Evolutionary conservation across 345 rosid genomes (phyloP), one percentile per base, ranked within the genome.

Genomic region (Rubroshorea leprosula): DNA sequence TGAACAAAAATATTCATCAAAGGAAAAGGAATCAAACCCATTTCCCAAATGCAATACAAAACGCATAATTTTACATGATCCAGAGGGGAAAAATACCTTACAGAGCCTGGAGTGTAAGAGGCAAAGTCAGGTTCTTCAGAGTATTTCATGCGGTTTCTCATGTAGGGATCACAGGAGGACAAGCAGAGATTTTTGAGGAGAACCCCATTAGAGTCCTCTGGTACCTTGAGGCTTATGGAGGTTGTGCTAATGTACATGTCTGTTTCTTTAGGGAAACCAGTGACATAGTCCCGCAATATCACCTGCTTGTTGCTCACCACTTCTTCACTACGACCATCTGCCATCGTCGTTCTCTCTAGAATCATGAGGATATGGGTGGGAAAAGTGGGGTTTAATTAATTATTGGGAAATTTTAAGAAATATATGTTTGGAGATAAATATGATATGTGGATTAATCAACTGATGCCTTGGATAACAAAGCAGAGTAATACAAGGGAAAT

Each of bases 101-200:
- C 45, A 41, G 45, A 8, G 45, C 45, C 45, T 1, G 67, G 74
- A 52, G 63, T 67, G 49, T 68, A 74, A 10, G 74, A 67, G 35
- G 35, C 5, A 15, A 70, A 20, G 54, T 55, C 70, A 0, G 59
- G 58, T 43, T 67, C 18, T 23, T 50, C 15, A 1, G 38, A 10
- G 0, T 53, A 49, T 57, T 43, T 68, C 80, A 68, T 70, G 55
- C 62, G 60, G 15, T 5, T 4, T n/a, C 73, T 35, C 76, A 73
- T 60, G 61, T 64, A 61, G 19, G 78, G 78, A 26, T 73, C 77
- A 17, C 77, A 67, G 12, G n/a, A n/a, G n/a, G 79, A 79, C 38
- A 73, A 24, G 64, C 66, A 79, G 12, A 73, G 79, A 58, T 68
- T 76, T 68, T 76, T 59, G 5, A 70, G 45, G 4, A 70, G 61